Conservation (phyloP, 1,284 basidiomycete species). For the Cutaneotrichosporon cyanovorans region DNA sequence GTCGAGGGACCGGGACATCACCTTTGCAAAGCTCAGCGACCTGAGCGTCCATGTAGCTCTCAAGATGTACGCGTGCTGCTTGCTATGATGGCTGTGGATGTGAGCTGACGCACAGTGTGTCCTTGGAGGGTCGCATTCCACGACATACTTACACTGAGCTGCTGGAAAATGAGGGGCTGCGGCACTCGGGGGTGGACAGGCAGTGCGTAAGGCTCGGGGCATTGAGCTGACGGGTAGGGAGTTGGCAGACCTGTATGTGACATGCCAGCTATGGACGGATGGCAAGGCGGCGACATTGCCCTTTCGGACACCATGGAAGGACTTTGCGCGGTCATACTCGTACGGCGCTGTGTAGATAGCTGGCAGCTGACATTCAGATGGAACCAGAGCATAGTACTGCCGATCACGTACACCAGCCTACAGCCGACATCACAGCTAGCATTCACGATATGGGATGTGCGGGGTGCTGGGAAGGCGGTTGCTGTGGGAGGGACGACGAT, state of each 20-base stretch:
- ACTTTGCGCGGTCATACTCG: conserved; percentile 77
- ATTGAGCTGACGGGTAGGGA: conserved; percentile 49
- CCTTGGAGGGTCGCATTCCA: conserved; percentile 71
- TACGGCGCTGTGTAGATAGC: conserved; percentile 36
- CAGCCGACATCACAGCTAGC: conserved; percentile 80
- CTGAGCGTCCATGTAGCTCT: conserved; percentile 78
- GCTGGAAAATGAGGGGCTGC: conserved; percentile 65
- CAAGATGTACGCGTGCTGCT: conserved; percentile 61
- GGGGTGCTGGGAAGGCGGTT: conserved; percentile 61
- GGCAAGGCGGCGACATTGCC: conserved; percentile 87
- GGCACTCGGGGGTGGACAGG: conserved; percentile 69
- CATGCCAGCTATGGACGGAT: conserved; percentile 81
- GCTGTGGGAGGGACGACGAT: conserved; percentile 88
- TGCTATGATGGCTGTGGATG: no score
- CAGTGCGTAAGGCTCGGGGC: conserved; percentile 51
- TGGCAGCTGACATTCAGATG: conserved; percentile 54
- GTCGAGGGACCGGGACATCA: conserved; percentile 58
- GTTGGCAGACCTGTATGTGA: conserved; percentile 84
- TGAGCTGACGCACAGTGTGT: conserved; percentile 54
- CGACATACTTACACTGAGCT: conserved; percentile 61
- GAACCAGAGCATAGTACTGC: conserved; percentile 89
- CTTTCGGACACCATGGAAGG: conserved; percentile 83
- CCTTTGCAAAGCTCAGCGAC: conserved; percentile 79
- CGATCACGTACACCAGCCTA: conserved; percentile 83
- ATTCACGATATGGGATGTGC: conserved; percentile 92